These are phyloP conservation scores for Curvularia sp. DNA, from an alignment of 2,329 filamentous ascomycete genomes.

Conservation along the genomic window DNA sequence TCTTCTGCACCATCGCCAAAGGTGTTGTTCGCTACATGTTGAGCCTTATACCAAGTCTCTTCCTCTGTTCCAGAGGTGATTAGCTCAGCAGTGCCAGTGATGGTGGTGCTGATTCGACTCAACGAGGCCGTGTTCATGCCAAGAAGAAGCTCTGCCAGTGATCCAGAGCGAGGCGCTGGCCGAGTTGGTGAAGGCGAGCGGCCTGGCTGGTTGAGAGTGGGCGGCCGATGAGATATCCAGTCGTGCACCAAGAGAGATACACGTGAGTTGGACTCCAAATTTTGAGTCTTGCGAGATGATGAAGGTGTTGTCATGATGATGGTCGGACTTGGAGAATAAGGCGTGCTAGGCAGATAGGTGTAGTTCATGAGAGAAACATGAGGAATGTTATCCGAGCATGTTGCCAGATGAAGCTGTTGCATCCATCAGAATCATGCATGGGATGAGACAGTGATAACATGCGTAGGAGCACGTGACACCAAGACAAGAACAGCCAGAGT, in stretches of 20 bases:
- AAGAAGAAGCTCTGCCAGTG: conserved; percentile 81
- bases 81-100: conserved; percentile 84
- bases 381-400: conserved; percentile 80
- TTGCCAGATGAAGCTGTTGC: conserved; percentile 87
- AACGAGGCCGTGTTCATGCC: conserved; percentile 91
- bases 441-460: not conserved
- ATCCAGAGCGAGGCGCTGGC: conserved; percentile 62
- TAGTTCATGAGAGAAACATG: conserved; percentile 99
- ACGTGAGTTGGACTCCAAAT: conserved; percentile 82
- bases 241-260: conserved; percentile 97
- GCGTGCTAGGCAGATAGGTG: conserved; percentile 83
- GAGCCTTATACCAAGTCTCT: conserved; percentile 81
- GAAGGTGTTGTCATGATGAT: conserved; percentile 91
- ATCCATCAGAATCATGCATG: conserved; percentile 12
- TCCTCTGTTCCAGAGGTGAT: conserved; percentile 77
- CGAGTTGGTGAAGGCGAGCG: conserved; percentile 69
- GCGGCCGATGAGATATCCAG: conserved; percentile 93
- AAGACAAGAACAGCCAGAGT: conserved; percentile 1
- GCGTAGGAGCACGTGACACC: not conserved
- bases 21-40: conserved; percentile 91
- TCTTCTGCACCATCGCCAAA: conserved; percentile 62
- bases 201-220: conserved; percentile 65
- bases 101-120: conserved; percentile 88
- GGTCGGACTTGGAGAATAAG: conserved; percentile 69
- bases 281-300: conserved; percentile 78